Percentiles rank a stretch among this genome's conserved stretches.
These are phyloP conservation scores for Omphalea diandra DNA, from an alignment of 441 rosid genomes.

Conservation along the genomic window DNA sequence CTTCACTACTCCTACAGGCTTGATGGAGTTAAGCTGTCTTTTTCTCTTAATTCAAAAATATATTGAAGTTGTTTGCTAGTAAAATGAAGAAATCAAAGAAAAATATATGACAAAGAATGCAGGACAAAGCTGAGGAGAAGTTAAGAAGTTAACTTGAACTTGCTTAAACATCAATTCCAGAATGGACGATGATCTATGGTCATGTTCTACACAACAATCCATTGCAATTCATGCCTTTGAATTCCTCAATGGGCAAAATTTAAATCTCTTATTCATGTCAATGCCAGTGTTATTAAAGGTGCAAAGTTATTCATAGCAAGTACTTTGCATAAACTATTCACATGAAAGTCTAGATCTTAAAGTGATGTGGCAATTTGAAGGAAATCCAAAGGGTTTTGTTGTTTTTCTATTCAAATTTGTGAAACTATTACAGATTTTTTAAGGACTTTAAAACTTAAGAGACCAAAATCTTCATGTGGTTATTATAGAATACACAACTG, in stretches of 20 bases:
- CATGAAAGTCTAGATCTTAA: not conserved
- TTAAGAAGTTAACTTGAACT: conserved; percentile 2
- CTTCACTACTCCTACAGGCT: no score
- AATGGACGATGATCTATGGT: not conserved
- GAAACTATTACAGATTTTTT: not conserved
- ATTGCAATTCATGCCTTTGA: conserved; percentile 1
- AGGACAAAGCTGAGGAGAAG: not conserved
- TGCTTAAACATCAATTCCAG: not conserved
- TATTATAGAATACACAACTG: not conserved
- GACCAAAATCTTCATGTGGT: not conserved
- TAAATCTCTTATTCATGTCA: not conserved
- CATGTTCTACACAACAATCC: not conserved
- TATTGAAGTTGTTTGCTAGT: not conserved
- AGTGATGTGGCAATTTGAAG: not conserved
- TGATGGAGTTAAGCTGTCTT: no score
- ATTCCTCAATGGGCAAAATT: not conserved
- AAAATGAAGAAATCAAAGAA: not conserved
- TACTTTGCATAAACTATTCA: not conserved
- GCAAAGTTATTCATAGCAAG: not conserved
- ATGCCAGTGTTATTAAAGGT: not conserved
- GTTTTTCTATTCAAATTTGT: not conserved
- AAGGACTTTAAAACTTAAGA: not conserved
- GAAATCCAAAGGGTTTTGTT: not conserved
- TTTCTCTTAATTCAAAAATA: not conserved
- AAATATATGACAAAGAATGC: not conserved